Conservation (phyloP, 148 eudicot genomes). For the Silene conica region DNA sequence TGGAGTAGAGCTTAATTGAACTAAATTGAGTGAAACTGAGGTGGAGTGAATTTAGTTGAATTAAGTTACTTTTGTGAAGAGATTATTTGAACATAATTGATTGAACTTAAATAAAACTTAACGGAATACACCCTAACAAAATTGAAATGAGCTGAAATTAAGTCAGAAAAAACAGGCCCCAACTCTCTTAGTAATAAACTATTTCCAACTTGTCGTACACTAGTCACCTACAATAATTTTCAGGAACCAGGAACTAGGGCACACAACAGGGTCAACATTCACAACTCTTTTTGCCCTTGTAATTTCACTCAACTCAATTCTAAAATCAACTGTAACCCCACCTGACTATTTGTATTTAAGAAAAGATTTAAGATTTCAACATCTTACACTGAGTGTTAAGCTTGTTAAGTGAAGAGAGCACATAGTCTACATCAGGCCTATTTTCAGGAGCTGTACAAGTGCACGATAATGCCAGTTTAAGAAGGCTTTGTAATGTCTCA, state of each 20-base stretch:
- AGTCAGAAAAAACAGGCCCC: no score
- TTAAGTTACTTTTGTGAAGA: no score
- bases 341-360: not conserved
- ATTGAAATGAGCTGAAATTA: no score
- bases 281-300: not conserved
- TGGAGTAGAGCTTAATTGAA: no score
- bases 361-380: conserved; percentile 9
- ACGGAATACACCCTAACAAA: no score
- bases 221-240: not conserved
- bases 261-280: no score
- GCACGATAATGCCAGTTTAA: conserved; percentile 71
- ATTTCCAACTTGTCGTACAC: no score
- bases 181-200: no score
- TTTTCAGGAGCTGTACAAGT: conserved; percentile 55
- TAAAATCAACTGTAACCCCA: not conserved
- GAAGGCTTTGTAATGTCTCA: conserved; percentile 41
- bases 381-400: conserved; percentile 23
- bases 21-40: no score
- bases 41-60: no score
- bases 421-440: conserved; percentile 53
- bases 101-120: no score
- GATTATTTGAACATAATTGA: no score
- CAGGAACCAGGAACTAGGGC: not conserved
- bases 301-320: not conserved
- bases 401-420: conserved; percentile 52